Evolutionary conservation across 352 stramenopile species (phyloP), one percentile per base, ranked within the genome.

Genomic region (Thalassiosira ordinaria): DNA sequence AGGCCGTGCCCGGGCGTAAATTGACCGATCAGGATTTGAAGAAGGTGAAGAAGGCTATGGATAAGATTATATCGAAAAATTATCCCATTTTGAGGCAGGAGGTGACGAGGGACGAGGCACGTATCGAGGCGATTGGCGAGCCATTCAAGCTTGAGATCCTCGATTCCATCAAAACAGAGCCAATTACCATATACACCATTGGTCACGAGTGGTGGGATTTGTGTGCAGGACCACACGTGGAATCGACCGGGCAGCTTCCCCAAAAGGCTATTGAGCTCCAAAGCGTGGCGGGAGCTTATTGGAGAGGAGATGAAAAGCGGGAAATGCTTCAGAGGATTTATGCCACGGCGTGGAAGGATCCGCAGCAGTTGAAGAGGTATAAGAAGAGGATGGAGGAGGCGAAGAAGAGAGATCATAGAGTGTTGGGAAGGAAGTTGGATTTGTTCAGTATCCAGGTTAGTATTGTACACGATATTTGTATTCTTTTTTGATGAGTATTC

Each of bases 291-390:
- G 90, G 90, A 37, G 93, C 93, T 44, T 96, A 97, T 84, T 97
- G 96, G 93, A 84, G 93, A 66, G 95, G 95, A 37, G 90, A 97
- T 87, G 95, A 96, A 80, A 95, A 92, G 41, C 92, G 95, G 22
- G 95, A 98, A 63, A 91, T 97, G 89, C 86, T 99, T 13, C 96
- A 98, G 89, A 93, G 97, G 39, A 97, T 99, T 74, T 99, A 99
- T 83, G 97, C 96, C 46, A 97, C 98, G 29, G 97, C 97, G 27
- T 99, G 97, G 91, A 96, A 97, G 22, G 93, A 92, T 74, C 95
- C 95, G 11, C 55, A 90, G 18, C 89, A 97, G 64, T 74, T 94
- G 20, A 93, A 91, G 49, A 41, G 78, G 51, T 91, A 92, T 73
- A 94, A 94, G 72, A 91, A 91, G 55, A 82, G 88, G 26, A 92